A percentile compares a stretch with the other conserved stretches of the same genome.
Conservation (phyloP, 441 rosid genomes). For the Melastoma candidum region DNA sequence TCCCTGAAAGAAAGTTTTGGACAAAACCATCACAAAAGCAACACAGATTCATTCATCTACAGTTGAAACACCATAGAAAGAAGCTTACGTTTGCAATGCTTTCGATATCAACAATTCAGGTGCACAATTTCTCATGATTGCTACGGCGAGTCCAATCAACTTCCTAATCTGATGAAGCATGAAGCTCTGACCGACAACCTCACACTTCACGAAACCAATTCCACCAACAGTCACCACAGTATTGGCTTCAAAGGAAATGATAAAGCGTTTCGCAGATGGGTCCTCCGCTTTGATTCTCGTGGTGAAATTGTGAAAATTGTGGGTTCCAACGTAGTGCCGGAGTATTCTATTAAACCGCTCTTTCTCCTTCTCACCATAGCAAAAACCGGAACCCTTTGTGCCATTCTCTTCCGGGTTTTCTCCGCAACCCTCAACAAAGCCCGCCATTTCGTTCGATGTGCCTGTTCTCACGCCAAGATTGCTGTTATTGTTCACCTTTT, state of each 20-base stretch:
- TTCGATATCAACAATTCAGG: slow-evolving; percentile 56
- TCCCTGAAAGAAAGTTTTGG: slow-evolving; percentile 29
- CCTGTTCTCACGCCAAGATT: slow-evolving; percentile 1
- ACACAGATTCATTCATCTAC: not conserved
- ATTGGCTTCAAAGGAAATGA: slow-evolving; percentile 58
- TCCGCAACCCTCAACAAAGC: slow-evolving; percentile 16
- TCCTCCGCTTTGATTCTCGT: slow-evolving; percentile 85
- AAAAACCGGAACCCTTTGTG: slow-evolving; percentile 23
- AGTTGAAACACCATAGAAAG: not conserved
- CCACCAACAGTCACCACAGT: slow-evolving; percentile 47
- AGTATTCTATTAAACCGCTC: slow-evolving; percentile 74
- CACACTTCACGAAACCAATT: slow-evolving; percentile 82
- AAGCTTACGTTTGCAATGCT: slow-evolving; percentile 60
- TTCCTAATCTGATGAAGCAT: slow-evolving; percentile 98
- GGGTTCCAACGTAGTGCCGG: slow-evolving; percentile 63
- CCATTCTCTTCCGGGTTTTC: slow-evolving; percentile 17
- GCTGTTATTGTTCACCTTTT: not conserved
- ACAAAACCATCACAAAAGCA: not conserved
- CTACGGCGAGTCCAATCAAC: slow-evolving; percentile 88
- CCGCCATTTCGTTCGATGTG: slow-evolving; percentile 4
- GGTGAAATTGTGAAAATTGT: slow-evolving; percentile 92
- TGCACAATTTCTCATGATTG: slow-evolving; percentile 74
- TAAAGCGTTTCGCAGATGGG: slow-evolving; percentile 68
- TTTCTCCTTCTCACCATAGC: slow-evolving; percentile 59
- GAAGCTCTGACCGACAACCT: slow-evolving; percentile 94